Evolutionary conservation across 768 basidiomycete genomes (phyloP), one percentile per base, ranked within the genome.

Genomic region (Lentinula guzmanii): DNA sequence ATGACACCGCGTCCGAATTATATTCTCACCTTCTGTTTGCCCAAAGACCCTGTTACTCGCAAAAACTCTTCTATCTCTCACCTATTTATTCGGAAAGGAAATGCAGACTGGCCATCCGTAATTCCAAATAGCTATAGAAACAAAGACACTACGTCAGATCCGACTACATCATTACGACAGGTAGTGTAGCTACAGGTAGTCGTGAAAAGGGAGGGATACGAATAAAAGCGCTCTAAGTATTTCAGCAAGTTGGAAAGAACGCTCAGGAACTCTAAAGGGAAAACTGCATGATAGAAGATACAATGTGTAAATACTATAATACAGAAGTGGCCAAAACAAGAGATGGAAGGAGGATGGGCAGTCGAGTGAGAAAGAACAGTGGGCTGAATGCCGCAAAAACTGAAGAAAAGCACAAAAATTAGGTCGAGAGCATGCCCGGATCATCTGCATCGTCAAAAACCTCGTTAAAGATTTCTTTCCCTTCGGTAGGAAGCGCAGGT

Each of bases 401-500:
- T 3, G 13, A 39, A 39, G 37, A 28, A 28, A 43, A 46, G 15
- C 4, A 48, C n/a, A 48, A n/a, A n/a, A 24, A 48, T 21, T 48
- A 93, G 2, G 89, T 86, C 46, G 91, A 93, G 54, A 92, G 75
- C 83, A 86, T 87, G 16, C 91, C 91, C 41, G 80, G 77, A 67
- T 92, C 90, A 62, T 88, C 87, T 43, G 80, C 84, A 46, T 65
- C 52, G 31, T 77, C 77, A 66, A 93, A 92, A 56, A 91, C 86
- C 70, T 89, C 85, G 52, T 84, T 77, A 67, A 93, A 93, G 37
- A 93, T 84, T 62, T 91, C 89, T 70, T 87, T 90, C 56, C 90
- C 91, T 52, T 91, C 86, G 31, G 79, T 77, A 42, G 82, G 74
- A 62, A 94, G 74, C 28, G 87, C 81, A 39, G 87, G 82, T 2